A percentile compares a stretch with the other conserved stretches of the same genome.
phyloP scores from a whole-genome alignment of 108 stramenopile genomes.

The Aurantiochytrium sp. region DNA sequence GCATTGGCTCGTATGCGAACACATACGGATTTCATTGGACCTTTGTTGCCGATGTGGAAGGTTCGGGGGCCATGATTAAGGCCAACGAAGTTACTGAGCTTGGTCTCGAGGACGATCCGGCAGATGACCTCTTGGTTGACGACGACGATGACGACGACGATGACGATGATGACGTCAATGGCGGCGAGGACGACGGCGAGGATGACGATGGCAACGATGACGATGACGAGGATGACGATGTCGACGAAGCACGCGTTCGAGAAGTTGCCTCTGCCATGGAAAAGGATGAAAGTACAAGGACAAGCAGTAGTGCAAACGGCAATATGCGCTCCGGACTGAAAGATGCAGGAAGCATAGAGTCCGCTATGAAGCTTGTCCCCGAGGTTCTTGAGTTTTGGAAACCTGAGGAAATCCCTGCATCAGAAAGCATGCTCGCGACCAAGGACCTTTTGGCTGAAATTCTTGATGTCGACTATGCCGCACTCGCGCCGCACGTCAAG shows the following conservation, averaged over 20 bases:
- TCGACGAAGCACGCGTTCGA: too few species aligned
- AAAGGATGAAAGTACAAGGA: too few species aligned
- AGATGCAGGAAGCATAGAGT: not conserved
- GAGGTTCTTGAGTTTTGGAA: not conserved
- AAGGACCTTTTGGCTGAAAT: not conserved
- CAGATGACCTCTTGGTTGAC: not conserved
- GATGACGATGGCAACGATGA: not conserved
- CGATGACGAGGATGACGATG: not conserved
- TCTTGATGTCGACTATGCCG: not conserved
- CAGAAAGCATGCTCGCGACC: not conserved
- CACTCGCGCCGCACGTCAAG: not conserved
- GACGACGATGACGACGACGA: not conserved
- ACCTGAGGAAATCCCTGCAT: not conserved
- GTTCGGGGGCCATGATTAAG: not conserved
- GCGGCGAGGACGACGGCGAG: not conserved
- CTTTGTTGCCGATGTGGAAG: not conserved
- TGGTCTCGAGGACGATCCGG: not conserved
- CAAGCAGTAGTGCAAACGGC: too few species aligned
- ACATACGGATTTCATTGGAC: not conserved
- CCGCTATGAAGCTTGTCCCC: not conserved
- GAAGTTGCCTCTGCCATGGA: too few species aligned
- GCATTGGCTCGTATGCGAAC: not conserved
- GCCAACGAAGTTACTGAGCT: not conserved
- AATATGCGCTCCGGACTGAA: too few species aligned
- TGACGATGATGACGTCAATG: not conserved